Conservation (phyloP, 2,329 filamentous ascomycete species). For the Taxawa tesnikishii region DNA sequence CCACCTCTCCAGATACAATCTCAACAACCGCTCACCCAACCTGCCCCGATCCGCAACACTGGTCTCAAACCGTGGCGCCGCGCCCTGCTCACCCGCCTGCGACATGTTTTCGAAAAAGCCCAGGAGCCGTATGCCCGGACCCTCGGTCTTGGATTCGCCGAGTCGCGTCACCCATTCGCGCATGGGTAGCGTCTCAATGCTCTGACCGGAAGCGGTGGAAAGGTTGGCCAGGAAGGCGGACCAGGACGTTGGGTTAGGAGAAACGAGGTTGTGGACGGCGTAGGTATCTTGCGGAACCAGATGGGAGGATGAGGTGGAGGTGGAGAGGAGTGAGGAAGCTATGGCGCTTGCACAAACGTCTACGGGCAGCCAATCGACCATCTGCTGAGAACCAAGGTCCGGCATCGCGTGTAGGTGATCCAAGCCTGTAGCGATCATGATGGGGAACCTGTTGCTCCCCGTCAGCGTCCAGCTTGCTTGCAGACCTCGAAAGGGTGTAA, state of each 20-base stretch:
- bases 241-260: constrained; percentile 6
- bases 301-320: no score
- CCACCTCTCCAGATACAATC: constrained; percentile 1
- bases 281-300: background rate
- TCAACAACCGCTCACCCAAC: background rate
- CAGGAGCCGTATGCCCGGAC: constrained; percentile 7
- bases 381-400: constrained; percentile 1
- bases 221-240: constrained; percentile 3
- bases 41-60: background rate
- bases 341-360: constrained; percentile 6
- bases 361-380: constrained; percentile 8
- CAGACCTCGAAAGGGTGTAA: background rate
- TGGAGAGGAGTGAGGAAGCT: background rate
- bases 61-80: background rate
- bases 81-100: constrained; percentile 1
- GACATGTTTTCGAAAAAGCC: constrained; percentile 8
- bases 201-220: background rate
- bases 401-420: constrained; percentile 6
- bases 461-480: background rate
- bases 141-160: constrained; percentile 1
- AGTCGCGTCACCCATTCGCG: constrained; percentile 4
- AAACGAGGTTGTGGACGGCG: constrained; percentile 8
- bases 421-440: constrained; percentile 8
- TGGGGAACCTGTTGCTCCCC: constrained; percentile 5
- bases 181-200: constrained; percentile 6